Evolutionary conservation across 2,329 filamentous ascomycete species (phyloP).

Genomic region (Colletotrichum falcatum): DNA sequence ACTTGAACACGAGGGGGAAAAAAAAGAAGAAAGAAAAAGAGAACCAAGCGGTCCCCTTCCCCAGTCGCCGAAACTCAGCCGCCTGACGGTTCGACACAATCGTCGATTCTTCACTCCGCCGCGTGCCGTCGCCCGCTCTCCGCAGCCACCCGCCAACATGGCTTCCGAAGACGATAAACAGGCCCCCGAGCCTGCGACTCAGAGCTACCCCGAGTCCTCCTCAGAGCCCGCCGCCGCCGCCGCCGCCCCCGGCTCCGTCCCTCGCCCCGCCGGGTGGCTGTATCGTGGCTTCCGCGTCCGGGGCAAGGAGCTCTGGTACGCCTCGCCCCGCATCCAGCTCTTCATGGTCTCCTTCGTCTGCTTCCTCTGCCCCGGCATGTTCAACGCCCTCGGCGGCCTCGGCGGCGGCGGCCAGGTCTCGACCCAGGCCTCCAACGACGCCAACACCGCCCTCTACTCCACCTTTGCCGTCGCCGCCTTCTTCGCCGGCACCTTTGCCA

Average conservation of each 20-base stretch:
- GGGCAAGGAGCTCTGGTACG: constrained; percentile 72
- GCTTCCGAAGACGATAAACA: constrained; percentile 30
- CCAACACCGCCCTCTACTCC: constrained; percentile 78
- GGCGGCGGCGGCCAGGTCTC: constrained; percentile 73
- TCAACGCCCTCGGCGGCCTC: constrained; percentile 74
- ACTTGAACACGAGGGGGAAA: neutral
- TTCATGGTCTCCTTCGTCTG: constrained; percentile 70
- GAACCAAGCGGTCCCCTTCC: neutral
- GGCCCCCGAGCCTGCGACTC: constrained; percentile 14
- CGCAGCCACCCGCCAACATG: constrained; percentile 24
- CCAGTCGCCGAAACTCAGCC: neutral
- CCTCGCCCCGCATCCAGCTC: constrained; percentile 79
- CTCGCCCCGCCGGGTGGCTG: constrained; percentile 70
- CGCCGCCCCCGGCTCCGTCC: constrained; percentile 40
- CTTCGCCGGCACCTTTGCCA: constrained; percentile 82
- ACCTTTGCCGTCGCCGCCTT: constrained; percentile 77
- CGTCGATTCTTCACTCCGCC: neutral
- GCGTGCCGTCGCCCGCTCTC: neutral
- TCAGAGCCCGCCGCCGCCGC: constrained; percentile 33
- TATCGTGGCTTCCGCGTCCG: constrained; percentile 72
- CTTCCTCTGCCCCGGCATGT: constrained; percentile 79
- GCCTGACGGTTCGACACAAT: neutral
- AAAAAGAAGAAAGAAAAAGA: neutral
- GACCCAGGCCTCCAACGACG: constrained; percentile 68
- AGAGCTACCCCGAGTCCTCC: constrained; percentile 4